Percentiles rank a stretch among this genome's conserved stretches.
These are phyloP conservation scores for Neotropicomus parvogracilis DNA, from an alignment of 1,284 basidiomycete species.

Conservation along the genomic window DNA sequence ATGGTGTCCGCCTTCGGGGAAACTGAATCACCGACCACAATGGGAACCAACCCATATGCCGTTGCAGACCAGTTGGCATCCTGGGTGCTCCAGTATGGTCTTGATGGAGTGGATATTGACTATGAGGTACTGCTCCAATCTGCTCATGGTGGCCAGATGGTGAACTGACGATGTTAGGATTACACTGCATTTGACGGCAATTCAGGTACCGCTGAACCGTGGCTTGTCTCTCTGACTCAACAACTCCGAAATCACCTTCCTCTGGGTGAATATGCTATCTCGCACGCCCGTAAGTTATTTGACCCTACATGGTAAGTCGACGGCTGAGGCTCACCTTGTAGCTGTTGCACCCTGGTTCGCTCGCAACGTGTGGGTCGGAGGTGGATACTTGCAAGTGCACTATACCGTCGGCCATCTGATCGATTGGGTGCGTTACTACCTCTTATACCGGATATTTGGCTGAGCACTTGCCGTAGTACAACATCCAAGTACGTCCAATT, in stretches of 20 bases:
- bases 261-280: conserved; percentile 1
- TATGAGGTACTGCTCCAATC: not conserved
- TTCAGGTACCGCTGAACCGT: not conserved
- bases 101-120: conserved; percentile 4
- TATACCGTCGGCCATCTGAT: not conserved
- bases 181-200: not conserved
- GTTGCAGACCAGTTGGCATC: not conserved
- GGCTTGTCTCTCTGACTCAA: conserved; percentile 1
- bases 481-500: conserved; percentile 36
- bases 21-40: not conserved
- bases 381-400: conserved; percentile 1
- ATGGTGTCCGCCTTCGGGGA: conserved; percentile 3
- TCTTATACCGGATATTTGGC: not conserved
- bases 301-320: not conserved
- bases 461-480: conserved; percentile 32
- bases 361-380: not conserved
- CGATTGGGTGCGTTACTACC: conserved; percentile 1
- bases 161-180: not conserved
- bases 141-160: no score
- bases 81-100: not conserved
- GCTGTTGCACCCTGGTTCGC: conserved; percentile 4
- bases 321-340: not conserved
- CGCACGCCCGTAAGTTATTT: conserved; percentile 1
- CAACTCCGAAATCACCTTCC: conserved; percentile 1
- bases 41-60: not conserved